Base-by-base conservation (phyloP, 805 yeast species). In the Teunomyces tritomae region DNA sequence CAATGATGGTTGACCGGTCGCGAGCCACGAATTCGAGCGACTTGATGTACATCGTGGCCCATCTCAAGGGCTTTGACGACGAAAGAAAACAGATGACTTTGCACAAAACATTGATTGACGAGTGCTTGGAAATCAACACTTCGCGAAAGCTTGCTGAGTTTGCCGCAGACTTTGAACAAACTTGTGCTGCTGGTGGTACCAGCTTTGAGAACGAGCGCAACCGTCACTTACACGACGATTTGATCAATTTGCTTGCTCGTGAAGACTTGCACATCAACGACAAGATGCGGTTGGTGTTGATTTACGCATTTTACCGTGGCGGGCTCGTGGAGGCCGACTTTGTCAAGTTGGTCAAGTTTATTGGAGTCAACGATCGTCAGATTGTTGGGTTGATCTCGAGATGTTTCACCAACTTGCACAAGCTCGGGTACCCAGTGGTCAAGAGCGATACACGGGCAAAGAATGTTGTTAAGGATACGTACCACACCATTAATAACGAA, bases 161-260 rank as follows among this genome's bases (percentile, higher is more conserved):
- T 54, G 73, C 87, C 14, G 89, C 96, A 1, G 94, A 88, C 53
- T 76, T 90, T 49, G 98, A 94, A 66, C 97, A 91, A 67, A 79
- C 84, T 14, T 76, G 90, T 53, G 80, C 86, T 4, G 87, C 89
- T 3, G 80, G 81, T 37, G 96, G 96, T 17, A 64, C 78, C 2
- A 83, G 82, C 47, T 73, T 83, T 41, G 87, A 88, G 53, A 90
- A 92, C 2, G 77, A 76, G 26, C 79, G 79, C 54, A 76, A 77
- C 39, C 79, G 79, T 55, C 74, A 77, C 45, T 67, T 87, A 20
- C 83, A 86, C 28, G 86, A 82, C 44, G 80, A 78, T 30, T 67
- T 90, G 47, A 71, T 91, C 27, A 73, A 68, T 3, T 61, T 83
- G 17, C 70, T 92, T 17, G 68, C 74, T 0, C 66, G 79, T 39